Base-by-base conservation (phyloP, 1,139 yeast genomes). In the Oligophagozyma castellii region DNA sequence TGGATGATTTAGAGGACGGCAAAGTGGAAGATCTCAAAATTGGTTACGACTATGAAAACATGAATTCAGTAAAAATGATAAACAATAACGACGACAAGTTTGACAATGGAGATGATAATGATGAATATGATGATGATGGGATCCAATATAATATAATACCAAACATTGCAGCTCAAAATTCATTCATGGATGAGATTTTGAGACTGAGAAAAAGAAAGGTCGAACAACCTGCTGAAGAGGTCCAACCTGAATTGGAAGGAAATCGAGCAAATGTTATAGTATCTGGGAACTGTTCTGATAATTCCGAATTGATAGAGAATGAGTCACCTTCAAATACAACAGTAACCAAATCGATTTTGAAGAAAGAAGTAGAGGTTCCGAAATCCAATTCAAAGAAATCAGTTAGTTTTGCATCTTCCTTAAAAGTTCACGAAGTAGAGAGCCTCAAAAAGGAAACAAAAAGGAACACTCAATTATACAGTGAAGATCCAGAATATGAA, bases 351-450 rank as follows among this genome's bases (percentile, higher is more conserved):
- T 41, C 55, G 2, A 44, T 40, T 13, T 28, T 43, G 22, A 46
- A 42, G 32, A 29, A 31, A 14, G 11, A 16, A 14, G 25, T 22
- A 15, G 13, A 23, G 12, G 11, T 25, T 4, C 12, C 26, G 7
- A 21, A 27, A 10, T 26, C 32, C 14, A 34, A 38, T 14, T 44
- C 45, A 27, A 33, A 34, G n/a, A 70, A 70, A 39, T 49, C 61
- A 5, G 80, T 73, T 14, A 58, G 65, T 13, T 73, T 73, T 51
- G 64, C 73, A 1, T 56, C 63, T 2, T 48, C 53, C 2, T 57
- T 71, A 27, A 68, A 71, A 32, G 61, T 74, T n/a, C 68, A 67
- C 32, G 74, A 71, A 39, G 61, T 74, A 16, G 77, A 70, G 29
- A 69, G 66, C 42, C 57, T 72, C 11, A 70, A 74, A 46, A 64